Evolutionary conservation across 2,329 filamentous ascomycete species (phyloP).

Genomic region (Blumeria hordei): DNA sequence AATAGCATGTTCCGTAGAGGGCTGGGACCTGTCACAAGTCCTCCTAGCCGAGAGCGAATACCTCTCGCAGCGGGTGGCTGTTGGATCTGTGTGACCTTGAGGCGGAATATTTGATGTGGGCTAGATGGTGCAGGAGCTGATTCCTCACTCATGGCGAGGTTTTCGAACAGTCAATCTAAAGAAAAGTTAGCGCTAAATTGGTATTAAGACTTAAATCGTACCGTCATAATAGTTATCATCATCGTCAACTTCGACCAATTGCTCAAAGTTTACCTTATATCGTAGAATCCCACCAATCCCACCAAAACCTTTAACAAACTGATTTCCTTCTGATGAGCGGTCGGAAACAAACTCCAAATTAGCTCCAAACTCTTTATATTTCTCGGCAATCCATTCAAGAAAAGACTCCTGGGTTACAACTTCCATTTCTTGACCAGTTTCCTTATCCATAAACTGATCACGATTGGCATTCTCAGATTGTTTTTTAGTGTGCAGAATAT

Average conservation of each 20-base stretch:
- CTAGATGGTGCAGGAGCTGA: too few species aligned
- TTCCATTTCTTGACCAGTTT: constrained; percentile 94
- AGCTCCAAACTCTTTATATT: constrained; percentile 94
- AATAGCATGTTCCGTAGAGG: too few species aligned
- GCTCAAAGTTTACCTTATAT: constrained; percentile 99
- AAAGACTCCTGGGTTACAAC: constrained; percentile 68
- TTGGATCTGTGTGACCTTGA: too few species aligned
- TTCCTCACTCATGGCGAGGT: too few species aligned
- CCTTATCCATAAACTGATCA: constrained; percentile 79
- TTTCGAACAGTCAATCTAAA: too few species aligned
- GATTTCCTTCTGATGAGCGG: constrained; percentile 91
- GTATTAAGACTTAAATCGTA: constrained; percentile 14
- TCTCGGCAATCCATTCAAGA: constrained; percentile 98
- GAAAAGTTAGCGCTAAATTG: too few species aligned
- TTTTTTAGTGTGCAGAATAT: constrained; percentile 74
- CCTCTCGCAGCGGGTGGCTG: too few species aligned
- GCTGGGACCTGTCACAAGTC: too few species aligned
- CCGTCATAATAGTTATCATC: constrained; percentile 81
- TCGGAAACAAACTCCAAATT: constrained; percentile 94
- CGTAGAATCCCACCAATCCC: constrained; percentile 91
- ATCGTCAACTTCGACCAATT: constrained; percentile 75
- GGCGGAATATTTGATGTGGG: too few species aligned
- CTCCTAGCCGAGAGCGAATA: too few species aligned
- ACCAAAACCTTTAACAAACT: constrained; percentile 99
- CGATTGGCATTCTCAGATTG: constrained; percentile 51